phyloP scores from a whole-genome alignment of 2,329 filamentous ascomycete genomes.

The Erysiphe pulchra region DNA sequence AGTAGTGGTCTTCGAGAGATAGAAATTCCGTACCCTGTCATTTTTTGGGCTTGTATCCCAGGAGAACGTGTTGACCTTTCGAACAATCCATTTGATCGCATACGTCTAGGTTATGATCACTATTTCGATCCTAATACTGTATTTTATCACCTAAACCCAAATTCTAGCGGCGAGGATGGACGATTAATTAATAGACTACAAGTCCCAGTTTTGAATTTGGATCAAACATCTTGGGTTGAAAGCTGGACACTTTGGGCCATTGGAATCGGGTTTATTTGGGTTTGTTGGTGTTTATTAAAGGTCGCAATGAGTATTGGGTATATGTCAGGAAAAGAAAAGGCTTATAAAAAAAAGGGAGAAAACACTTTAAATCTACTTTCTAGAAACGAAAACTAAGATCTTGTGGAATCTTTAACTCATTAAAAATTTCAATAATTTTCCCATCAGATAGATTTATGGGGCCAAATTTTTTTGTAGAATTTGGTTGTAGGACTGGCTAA shows the following conservation, averaged over 20 bases:
- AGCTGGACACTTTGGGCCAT: constrained; percentile 32
- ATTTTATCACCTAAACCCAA: constrained; percentile 54
- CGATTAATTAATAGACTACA: constrained; percentile 26
- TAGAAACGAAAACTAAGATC: too few species aligned
- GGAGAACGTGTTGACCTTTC: constrained; percentile 39
- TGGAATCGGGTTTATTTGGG: constrained; percentile 40
- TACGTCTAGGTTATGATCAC: constrained; percentile 64
- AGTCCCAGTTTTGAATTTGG: constrained; percentile 39
- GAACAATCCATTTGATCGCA: constrained; percentile 62
- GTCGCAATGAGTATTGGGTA: constrained; percentile 10
- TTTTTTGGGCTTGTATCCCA: constrained; percentile 75
- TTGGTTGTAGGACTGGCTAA: too few species aligned
- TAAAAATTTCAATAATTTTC: too few species aligned
- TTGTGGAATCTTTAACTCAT: too few species aligned
- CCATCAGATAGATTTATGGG: too few species aligned
- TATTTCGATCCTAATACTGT: constrained; percentile 52
- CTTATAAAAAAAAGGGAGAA: constrained; percentile 4
- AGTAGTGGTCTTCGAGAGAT: constrained; percentile 25
- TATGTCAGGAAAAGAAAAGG: constrained; percentile 1
- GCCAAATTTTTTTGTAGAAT: too few species aligned
- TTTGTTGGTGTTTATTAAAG: constrained; percentile 22
- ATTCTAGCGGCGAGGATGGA: constrained; percentile 2
- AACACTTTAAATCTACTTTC: not conserved
- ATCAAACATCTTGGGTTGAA: constrained; percentile 21
- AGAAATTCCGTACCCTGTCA: constrained; percentile 50